Evolutionary conservation across 148 eudicot species (phyloP).

Genomic region (Fagopyrum esculentum): DNA sequence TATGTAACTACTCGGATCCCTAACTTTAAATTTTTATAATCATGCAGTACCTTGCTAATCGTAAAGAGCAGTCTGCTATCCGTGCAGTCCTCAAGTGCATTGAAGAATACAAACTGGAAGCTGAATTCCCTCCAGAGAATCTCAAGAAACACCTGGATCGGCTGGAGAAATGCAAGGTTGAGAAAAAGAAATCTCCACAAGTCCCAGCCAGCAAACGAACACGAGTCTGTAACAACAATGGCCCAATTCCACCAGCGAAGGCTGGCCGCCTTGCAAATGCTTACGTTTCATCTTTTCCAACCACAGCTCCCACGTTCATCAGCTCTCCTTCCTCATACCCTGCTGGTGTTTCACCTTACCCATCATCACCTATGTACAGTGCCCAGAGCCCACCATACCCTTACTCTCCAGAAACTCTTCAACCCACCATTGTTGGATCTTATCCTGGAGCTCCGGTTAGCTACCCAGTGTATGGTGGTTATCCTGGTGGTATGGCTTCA

Average conservation of each 20-base stretch:
- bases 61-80: conserved; percentile 95
- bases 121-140: conserved; percentile 64
- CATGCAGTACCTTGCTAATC: conserved; percentile 72
- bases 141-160: conserved; percentile 82
- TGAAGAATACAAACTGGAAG: conserved; percentile 87
- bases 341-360: conserved; percentile 43
- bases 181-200: conserved; percentile 62
- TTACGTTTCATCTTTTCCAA: conserved; percentile 83
- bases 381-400: conserved; percentile 65
- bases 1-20: not conserved
- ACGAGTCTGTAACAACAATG: conserved; percentile 66
- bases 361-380: conserved; percentile 44
- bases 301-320: conserved; percentile 43
- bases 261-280: conserved; percentile 87
- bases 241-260: conserved; percentile 96
- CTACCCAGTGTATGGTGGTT: conserved; percentile 23
- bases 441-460: conserved; percentile 58
- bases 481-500: not conserved
- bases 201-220: conserved; percentile 78
- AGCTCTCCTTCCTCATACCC: conserved; percentile 76
- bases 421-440: conserved; percentile 48
- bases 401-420: conserved; percentile 64
- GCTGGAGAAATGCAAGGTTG: conserved; percentile 69
- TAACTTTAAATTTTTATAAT: not conserved
- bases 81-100: conserved; percentile 92